Evolutionary conservation across 768 basidiomycete genomes (phyloP), one percentile per base, ranked within the genome.

Genomic region (Tubosaeta sp.): DNA sequence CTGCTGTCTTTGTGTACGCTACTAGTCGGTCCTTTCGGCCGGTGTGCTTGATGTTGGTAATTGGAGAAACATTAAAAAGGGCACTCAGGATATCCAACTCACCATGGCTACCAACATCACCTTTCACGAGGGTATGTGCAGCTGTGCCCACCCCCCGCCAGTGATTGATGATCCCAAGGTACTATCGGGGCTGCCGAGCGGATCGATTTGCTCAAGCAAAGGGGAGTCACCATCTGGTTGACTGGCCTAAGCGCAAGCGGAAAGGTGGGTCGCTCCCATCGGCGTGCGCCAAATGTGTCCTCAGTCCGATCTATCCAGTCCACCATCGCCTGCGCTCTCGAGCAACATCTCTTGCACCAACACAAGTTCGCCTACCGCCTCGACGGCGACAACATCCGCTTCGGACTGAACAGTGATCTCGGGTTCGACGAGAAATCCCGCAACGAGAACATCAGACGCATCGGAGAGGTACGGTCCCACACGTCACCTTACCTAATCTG

Each of bases 161-260:
- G 27, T 48, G 43, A 52, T 48, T 46, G 50, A 55, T 22, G 6
- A n/a, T 46, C 47, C 13, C 5, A 61, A 91, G 89, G 93, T 45
- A 86, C 90, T 44, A 85, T 95, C 37, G 76, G 73, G 35, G 66
- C 74, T 16, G 62, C 74, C 33, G 92, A 95, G 72, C 87, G 95
- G 53, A 70, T 74, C 17, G 62, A 74, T 25, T 69, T 90, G 13
- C 75, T 94, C 16, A 72, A 78, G 17, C 95, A 98, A 67, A 86
- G 80, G 57, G 95, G 95, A 19, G 80, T 86, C 5, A 98, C 95
- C 0, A 82, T 98, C 66, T 99, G 97, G 97, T 72, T 99, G 53
- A 99, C 97, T 7, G 97, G 97, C 6, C 81, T 98, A 16, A 94
- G 91, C 63, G 95, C 89, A 7, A 93, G 90, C 65, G 95, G 95